These are phyloP conservation scores for Fusarium odoratissimum DNA, from an alignment of 2,329 filamentous ascomycete species.

Conservation along the genomic window DNA sequence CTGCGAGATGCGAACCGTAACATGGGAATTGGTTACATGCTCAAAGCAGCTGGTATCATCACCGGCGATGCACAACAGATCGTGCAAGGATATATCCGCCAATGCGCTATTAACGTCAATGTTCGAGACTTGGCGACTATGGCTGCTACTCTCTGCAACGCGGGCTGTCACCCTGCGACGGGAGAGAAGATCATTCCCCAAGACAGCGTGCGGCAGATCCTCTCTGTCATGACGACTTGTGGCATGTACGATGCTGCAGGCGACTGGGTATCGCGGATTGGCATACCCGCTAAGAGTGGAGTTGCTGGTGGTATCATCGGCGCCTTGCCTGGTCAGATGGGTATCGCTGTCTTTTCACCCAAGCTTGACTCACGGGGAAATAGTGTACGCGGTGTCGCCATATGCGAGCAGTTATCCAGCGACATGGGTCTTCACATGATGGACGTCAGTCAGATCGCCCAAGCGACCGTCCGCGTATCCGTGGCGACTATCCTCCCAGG, in stretches of 20 bases:
- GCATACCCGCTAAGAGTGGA: conserved; percentile 54
- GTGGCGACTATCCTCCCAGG: conserved; percentile 48
- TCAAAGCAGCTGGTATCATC: conserved; percentile 55
- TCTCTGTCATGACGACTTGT: conserved; percentile 57
- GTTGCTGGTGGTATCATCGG: conserved; percentile 50
- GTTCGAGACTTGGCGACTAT: conserved; percentile 55
- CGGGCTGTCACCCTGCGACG: conserved; percentile 50
- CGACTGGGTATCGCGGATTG: conserved; percentile 53
- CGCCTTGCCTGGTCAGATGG: conserved; percentile 48
- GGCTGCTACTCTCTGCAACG: conserved; percentile 54
- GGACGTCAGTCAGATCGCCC: conserved; percentile 49
- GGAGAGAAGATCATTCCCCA: conserved; percentile 51
- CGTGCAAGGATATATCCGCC: conserved; percentile 54
- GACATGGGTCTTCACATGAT: conserved; percentile 53
- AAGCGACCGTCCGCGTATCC: conserved; percentile 46
- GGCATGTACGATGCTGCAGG: conserved; percentile 57
- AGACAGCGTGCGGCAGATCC: conserved; percentile 52
- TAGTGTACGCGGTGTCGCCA: conserved; percentile 49
- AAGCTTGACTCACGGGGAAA: conserved; percentile 50
- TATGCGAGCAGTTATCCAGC: conserved; percentile 47
- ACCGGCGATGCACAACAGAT: conserved; percentile 49
- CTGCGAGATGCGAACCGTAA: conserved; percentile 50
- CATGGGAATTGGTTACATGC: conserved; percentile 54
- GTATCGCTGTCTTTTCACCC: conserved; percentile 49
- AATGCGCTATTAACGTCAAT: conserved; percentile 56